phyloP scores from a whole-genome alignment of 2,329 filamentous ascomycete species.

The Mycosphaerelloides madeirae region DNA sequence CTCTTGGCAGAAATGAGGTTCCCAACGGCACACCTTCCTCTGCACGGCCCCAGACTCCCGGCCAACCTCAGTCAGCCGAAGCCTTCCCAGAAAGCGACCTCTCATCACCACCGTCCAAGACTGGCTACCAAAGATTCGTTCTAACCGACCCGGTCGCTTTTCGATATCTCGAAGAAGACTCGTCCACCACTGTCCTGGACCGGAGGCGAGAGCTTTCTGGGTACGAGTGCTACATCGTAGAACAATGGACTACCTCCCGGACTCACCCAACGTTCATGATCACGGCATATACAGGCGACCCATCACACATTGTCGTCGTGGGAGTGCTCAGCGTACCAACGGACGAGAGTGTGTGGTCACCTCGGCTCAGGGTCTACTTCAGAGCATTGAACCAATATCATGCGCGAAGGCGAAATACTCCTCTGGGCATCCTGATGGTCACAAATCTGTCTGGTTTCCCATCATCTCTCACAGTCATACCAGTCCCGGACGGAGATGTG shows the following conservation, averaged over 20 bases:
- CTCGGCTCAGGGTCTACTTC: constrained; percentile 75
- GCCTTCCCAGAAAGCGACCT: constrained; percentile 4
- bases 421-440: constrained; percentile 80
- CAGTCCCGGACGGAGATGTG: constrained; percentile 81
- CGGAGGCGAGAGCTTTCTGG: constrained; percentile 66
- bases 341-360: constrained; percentile 75
- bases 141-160: constrained; percentile 64
- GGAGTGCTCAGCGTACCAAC: constrained; percentile 76
- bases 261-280: constrained; percentile 87
- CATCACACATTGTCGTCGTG: constrained; percentile 70
- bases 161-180: constrained; percentile 79
- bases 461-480: constrained; percentile 85
- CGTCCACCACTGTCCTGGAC: constrained; percentile 68
- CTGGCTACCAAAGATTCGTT: constrained; percentile 54
- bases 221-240: constrained; percentile 90
- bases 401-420: constrained; percentile 76
- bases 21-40: constrained; percentile 9
- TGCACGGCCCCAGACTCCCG: constrained; percentile 11
- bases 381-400: constrained; percentile 79
- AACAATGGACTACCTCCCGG: constrained; percentile 95
- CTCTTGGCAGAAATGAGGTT: not conserved
- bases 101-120: constrained; percentile 12
- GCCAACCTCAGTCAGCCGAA: constrained; percentile 5
- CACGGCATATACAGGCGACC: constrained; percentile 86
- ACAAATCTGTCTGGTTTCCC: constrained; percentile 92